Evolutionary conservation across 345 rosid species (phyloP).

Genomic region (Hibiscus trionum): DNA sequence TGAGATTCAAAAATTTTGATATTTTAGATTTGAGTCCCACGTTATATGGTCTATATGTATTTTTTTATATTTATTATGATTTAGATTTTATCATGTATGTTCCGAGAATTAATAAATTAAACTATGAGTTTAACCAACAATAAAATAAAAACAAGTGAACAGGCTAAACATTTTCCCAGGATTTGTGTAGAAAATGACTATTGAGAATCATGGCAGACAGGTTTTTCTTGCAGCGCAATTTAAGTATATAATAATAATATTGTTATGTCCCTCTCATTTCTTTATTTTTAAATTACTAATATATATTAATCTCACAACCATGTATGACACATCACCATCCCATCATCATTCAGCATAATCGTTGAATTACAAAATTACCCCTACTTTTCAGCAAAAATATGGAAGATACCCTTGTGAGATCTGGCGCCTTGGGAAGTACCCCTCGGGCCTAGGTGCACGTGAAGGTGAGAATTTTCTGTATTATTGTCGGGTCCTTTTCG

Average conservation of each 20-base stretch:
- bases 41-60: too few species aligned
- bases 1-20: too few species aligned
- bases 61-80: too few species aligned
- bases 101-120: too few species aligned
- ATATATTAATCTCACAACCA: too few species aligned
- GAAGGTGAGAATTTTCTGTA: conserved; percentile 21
- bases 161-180: not conserved
- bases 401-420: not conserved
- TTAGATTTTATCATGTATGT: too few species aligned
- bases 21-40: too few species aligned
- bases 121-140: too few species aligned
- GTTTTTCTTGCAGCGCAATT: not conserved
- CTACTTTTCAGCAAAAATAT: not conserved
- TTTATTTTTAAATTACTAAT: not conserved
- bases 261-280: not conserved
- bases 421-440: conserved; percentile 1
- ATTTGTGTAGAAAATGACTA: conserved; percentile 4
- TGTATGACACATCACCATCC: conserved; percentile 8
- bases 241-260: not conserved
- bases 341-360: not conserved
- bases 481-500: conserved; percentile 32
- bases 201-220: not conserved
- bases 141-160: not conserved
- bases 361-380: not conserved
- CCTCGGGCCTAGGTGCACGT: conserved; percentile 17